Evolutionary conservation across 768 basidiomycete species (phyloP).

Genomic region (Mycena floridula): DNA sequence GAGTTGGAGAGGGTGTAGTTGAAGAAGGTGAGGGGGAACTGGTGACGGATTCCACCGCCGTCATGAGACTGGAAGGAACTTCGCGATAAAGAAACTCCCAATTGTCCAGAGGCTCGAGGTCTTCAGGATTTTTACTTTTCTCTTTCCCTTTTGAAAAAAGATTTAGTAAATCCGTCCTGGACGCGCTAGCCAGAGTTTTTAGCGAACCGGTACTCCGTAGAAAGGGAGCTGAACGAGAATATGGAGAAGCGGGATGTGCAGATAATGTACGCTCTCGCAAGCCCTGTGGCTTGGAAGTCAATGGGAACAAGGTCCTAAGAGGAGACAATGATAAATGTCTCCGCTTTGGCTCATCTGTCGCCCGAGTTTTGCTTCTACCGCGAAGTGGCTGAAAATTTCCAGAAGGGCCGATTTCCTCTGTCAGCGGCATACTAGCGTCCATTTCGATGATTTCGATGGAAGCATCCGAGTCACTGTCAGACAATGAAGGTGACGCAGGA

Average conservation of each 20-base stretch:
- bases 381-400: too few species aligned
- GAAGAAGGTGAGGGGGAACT: conserved; percentile 6
- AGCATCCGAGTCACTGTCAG: conserved; percentile 40
- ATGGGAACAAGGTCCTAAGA: conserved; percentile 39
- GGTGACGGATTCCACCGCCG: conserved; percentile 17
- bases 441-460: conserved; percentile 50
- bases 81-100: too few species aligned
- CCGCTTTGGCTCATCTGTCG: conserved; percentile 23
- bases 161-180: too few species aligned
- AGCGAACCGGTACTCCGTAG: conserved; percentile 43
- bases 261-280: conserved; percentile 33
- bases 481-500: conserved; percentile 10
- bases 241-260: conserved; percentile 36
- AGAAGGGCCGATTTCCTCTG: conserved; percentile 10
- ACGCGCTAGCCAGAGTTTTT: conserved; percentile 24
- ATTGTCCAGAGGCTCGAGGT: conserved; percentile 30
- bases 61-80: conserved; percentile 21
- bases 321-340: conserved; percentile 40
- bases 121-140: too few species aligned
- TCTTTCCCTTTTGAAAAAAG: conserved; percentile 34
- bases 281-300: too few species aligned
- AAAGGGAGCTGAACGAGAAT: conserved; percentile 28
- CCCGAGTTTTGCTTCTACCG: not conserved
- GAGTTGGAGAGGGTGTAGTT: conserved; percentile 7
- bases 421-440: conserved; percentile 34